A percentile compares a stretch with the other conserved stretches of the same genome.
Conservation (phyloP, 208 protist genomes). For the Wallacemonas sp. region DNA sequence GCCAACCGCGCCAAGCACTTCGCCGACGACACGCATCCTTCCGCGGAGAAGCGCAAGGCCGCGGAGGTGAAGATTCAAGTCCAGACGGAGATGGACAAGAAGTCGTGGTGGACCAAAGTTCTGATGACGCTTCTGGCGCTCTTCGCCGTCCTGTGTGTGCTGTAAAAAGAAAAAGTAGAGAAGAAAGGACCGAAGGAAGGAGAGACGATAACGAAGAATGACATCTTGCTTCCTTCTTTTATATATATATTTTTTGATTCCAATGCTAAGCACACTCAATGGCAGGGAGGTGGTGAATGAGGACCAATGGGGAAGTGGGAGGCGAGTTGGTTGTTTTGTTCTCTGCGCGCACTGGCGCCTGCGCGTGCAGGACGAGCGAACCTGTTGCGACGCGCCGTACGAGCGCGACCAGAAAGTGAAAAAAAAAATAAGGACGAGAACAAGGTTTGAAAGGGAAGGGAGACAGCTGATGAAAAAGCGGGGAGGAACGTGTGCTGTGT, state of each 20-base stretch:
- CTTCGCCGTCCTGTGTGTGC: constrained; percentile 64
- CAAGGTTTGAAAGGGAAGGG: too few species aligned
- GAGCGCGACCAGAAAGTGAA: too few species aligned
- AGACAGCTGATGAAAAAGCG: too few species aligned
- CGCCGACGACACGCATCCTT: constrained; percentile 47
- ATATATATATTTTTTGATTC: too few species aligned
- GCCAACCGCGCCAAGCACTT: constrained; percentile 54
- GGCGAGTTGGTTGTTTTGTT: too few species aligned
- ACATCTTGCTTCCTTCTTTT: neutral
- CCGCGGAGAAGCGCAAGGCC: constrained; percentile 30
- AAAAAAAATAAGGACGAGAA: too few species aligned
- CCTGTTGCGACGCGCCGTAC: too few species aligned
- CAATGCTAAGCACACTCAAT: too few species aligned
- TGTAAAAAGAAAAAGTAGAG: constrained; percentile 24
- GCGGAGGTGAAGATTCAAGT: constrained; percentile 22
- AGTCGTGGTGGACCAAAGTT: constrained; percentile 61
- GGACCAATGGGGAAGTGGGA: too few species aligned
- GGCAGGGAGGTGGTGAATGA: too few species aligned
- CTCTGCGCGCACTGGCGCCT: too few species aligned
- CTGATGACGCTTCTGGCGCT: constrained; percentile 60
- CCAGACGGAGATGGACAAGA: constrained; percentile 37
- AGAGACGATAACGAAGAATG: constrained; percentile 1
- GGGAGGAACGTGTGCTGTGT: neutral
- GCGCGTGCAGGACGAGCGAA: too few species aligned
- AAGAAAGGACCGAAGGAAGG: neutral